phyloP scores from a whole-genome alignment of 805 yeast genomes.

The Wickerhamomyces strasburgensis region DNA sequence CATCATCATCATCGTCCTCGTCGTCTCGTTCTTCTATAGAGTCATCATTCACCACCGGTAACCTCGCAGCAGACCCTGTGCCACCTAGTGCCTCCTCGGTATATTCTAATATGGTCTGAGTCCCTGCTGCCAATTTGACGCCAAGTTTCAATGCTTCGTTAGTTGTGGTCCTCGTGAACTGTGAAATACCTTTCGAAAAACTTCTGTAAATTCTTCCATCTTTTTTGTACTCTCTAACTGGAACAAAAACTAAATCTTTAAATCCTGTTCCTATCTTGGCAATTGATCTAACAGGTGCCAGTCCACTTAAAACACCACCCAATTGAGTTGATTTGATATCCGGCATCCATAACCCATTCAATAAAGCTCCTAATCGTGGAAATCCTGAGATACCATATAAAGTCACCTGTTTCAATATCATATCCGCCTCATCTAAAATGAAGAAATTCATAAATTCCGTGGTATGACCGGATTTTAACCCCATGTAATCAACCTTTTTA shows the following conservation, averaged over 20 bases:
- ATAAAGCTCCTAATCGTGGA: conserved; percentile 45
- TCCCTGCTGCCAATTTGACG: conserved; percentile 81
- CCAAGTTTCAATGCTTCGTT: conserved; percentile 79
- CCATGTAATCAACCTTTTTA: conserved; percentile 78
- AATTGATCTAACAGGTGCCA: conserved; percentile 75
- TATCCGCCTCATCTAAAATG: conserved; percentile 78
- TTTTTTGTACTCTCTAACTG: conserved; percentile 65
- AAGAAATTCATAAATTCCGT: conserved; percentile 87
- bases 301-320: conserved; percentile 74
- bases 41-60: conserved; percentile 11
- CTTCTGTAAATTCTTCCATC: conserved; percentile 69
- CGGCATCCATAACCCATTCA: conserved; percentile 81
- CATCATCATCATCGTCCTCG: conserved; percentile 31
- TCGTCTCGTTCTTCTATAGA: conserved; percentile 18
- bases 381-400: conserved; percentile 78
- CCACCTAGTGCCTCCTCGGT: conserved; percentile 81
- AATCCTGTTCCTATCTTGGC: conserved; percentile 77
- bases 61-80: conserved; percentile 50
- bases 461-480: conserved; percentile 79
- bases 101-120: conserved; percentile 73
- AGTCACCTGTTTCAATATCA: conserved; percentile 55
- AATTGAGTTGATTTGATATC: conserved; percentile 80
- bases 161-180: conserved; percentile 73
- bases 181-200: conserved; percentile 66
- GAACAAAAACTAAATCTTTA: conserved; percentile 65